Conservation (phyloP, 306 rosid species). For the Delonix regia region DNA sequence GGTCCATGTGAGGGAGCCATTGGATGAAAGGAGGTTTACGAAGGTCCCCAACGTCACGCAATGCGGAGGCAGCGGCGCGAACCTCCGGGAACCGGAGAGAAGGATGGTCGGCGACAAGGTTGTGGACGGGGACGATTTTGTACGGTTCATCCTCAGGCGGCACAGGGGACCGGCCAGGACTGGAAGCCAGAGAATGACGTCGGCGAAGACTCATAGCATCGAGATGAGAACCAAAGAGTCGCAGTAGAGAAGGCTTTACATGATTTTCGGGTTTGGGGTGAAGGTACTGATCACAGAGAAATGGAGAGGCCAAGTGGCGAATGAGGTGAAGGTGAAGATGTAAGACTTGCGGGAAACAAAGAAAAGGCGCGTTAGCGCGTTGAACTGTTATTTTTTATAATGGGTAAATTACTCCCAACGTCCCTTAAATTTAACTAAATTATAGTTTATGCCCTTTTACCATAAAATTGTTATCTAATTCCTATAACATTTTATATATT, state of each 20-base stretch:
- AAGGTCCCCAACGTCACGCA: constrained; percentile 71
- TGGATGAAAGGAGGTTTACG: constrained; percentile 67
- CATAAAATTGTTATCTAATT: too few species aligned
- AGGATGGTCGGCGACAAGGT: constrained; percentile 92
- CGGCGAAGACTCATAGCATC: constrained; percentile 52
- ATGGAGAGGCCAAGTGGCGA: neutral
- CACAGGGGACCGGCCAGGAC: neutral
- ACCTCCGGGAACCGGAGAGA: constrained; percentile 91
- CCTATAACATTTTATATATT: too few species aligned
- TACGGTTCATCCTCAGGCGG: constrained; percentile 56
- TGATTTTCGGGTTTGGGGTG: neutral
- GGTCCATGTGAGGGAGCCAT: constrained; percentile 78
- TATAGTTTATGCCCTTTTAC: too few species aligned
- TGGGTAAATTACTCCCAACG: too few species aligned
- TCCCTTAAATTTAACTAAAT: too few species aligned
- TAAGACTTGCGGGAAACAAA: constrained; percentile 13
- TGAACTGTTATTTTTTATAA: neutral
- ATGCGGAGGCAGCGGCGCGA: constrained; percentile 77
- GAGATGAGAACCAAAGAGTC: constrained; percentile 48
- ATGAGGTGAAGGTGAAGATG: neutral
- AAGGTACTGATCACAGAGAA: neutral
- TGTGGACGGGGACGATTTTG: constrained; percentile 85
- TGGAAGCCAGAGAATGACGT: constrained; percentile 35
- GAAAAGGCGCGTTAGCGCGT: constrained; percentile 22
- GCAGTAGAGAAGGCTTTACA: neutral